Conservation (phyloP, 2,329 filamentous ascomycete genomes). For the Colletotrichum sp. region DNA sequence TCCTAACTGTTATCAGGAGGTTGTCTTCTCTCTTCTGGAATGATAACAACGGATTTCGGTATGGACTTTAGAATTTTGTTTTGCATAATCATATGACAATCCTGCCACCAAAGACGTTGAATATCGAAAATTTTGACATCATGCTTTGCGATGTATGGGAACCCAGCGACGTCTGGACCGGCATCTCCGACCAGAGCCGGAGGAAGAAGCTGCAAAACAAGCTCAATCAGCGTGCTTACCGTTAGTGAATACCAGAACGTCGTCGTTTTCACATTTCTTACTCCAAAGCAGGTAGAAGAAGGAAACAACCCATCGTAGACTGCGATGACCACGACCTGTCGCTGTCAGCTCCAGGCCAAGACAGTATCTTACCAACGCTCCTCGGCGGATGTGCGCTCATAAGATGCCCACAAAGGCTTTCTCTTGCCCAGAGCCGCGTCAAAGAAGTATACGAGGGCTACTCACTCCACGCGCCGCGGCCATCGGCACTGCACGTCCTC, state of each 20-base stretch:
- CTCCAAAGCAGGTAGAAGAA: neutral
- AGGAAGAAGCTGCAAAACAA: slow-evolving; percentile 5
- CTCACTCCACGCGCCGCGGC: neutral
- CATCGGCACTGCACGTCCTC: neutral
- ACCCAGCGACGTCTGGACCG: neutral
- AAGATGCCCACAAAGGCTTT: neutral
- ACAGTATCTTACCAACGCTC: neutral
- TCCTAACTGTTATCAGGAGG: neutral
- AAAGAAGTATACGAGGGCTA: neutral
- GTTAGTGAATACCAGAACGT: neutral
- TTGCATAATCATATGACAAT: neutral
- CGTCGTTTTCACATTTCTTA: rapidly evolving
- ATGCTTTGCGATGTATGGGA: neutral
- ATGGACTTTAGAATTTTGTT: neutral
- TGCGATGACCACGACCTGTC: neutral
- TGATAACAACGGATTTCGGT: neutral
- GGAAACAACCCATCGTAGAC: neutral
- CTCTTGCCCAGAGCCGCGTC: neutral
- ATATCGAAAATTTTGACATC: neutral
- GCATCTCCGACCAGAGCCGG: neutral
- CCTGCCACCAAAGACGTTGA: neutral
- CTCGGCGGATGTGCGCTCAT: neutral
- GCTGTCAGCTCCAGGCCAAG: neutral
- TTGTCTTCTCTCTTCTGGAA: neutral
- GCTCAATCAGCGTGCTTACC: slow-evolving; percentile 3